Evolutionary conservation across 2,329 filamentous ascomycete genomes (phyloP), one percentile per base, ranked within the genome.

Genomic region (Saccharata proteae): DNA sequence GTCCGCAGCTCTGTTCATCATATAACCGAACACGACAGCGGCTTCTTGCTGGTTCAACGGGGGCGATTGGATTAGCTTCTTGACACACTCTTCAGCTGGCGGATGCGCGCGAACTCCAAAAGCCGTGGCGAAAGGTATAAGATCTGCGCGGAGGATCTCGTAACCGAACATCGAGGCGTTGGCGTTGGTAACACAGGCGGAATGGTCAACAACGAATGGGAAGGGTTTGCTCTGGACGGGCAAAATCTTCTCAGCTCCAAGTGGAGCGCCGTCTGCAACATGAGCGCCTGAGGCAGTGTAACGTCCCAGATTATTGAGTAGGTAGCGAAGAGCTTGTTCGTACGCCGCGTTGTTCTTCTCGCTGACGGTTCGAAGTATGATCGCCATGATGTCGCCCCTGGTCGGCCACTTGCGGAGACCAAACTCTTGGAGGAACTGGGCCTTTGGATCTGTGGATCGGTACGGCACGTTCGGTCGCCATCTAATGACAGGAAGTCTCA

Each of bases 51-150:
- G 66, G 22, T 69, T 76, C 34, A 65, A 65, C 1, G 90, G 88
- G 18, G 86, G 85, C 3, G 69, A 71, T 17, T 69, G 67, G 16
- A 88, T 61, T 23, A 98, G 61, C 16, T 73, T 69, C 23, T 79
- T 75, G 9, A 92, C 71, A 47, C 85, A 93, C 16, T 78, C 72
- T 1, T 65, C 64, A 38, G 96, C 80, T 0, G 77, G 73, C 1
- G 92, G 90, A 51, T 98, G 77, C 32, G 70, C 59, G n/a, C 71
- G 69, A 4, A 98, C 85, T 1, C 85, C 86, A 45, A 98, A 85
- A 58, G 90, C 88, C 33, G 68, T 64, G 11, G 85, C 82, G 60
- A 96, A 83, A 8, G 69, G 59, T 38, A 81, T 77, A n/a, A 96
- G 65, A 40, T 90, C 81, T 28, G 61, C 69, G 38, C 73, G 69